Base-by-base conservation (phyloP, 768 basidiomycete species). In the Lyophyllum atratum region DNA sequence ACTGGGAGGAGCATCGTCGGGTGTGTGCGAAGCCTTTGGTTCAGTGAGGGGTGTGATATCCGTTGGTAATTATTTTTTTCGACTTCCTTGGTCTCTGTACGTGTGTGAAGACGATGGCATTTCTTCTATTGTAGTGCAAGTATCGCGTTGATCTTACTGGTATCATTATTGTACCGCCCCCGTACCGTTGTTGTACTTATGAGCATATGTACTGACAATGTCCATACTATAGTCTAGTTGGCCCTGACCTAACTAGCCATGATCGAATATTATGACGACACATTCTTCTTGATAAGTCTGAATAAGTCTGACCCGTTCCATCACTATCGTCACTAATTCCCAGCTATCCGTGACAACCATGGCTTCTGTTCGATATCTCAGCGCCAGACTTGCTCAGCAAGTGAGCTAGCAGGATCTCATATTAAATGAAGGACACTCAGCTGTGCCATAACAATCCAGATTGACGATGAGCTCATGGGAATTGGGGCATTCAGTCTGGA, bases 381-480 rank as follows among this genome's bases (percentile, higher is more conserved):
- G 87, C 25, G 85, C 90, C 10, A 83, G 74, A 64, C 74, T 92
- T 59, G 90, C 92, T 11, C 91, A 92, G 69, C 89, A 92, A 76
- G 92, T 86, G 58, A 62, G 71, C 54, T 33, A 47, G 39, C n/a
- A 48, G 10, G 49, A 48, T 44, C 42, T 29, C 31, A 15, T 40
- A 24, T 42, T n/a, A 26, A 52, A 40, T 26, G 9, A 46, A 51
- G 5, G 29, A 28, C 15, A 29, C 45, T 53, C 22, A 54, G 53
- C 10, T 49, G n/a, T 26, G 28, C 25, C 28, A 33, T 52, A 50
- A 40, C 19, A 29, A 24, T 49, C 11, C 63, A 95, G 92, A 95
- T 98, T 51, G 96, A 98, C 66, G 89, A 92, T 66, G 92, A 97
- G 67, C 85, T 98, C 47, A 98, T 98, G 96, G 86, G 81, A 60